Conservation (phyloP, 73 alveolate species). For the Uronychia setigera region DNA sequence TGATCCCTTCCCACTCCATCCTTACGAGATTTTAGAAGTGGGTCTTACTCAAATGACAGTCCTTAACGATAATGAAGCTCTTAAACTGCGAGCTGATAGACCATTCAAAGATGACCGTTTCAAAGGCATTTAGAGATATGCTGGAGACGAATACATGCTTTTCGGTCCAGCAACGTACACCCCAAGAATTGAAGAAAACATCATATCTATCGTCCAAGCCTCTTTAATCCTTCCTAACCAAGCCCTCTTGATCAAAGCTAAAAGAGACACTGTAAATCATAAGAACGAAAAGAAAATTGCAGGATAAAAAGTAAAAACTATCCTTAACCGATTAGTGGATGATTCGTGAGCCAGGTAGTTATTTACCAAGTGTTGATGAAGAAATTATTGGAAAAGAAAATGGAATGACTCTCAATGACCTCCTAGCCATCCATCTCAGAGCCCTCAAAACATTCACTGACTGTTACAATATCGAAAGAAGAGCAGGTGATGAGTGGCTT, state of each 20-base stretch:
- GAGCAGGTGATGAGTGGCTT: conserved; percentile 81
- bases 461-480: conserved; percentile 51
- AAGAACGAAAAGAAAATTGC: conserved; percentile 23
- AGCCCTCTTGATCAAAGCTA: conserved; percentile 62
- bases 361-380: conserved; percentile 62
- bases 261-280: conserved; percentile 5
- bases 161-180: conserved; percentile 68
- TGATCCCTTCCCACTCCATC: conserved; percentile 79
- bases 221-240: conserved; percentile 50
- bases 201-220: conserved; percentile 36
- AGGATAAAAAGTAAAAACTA: conserved; percentile 36
- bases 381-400: conserved; percentile 47
- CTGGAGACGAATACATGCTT: conserved; percentile 67
- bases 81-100: conserved; percentile 46
- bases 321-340: conserved; percentile 41
- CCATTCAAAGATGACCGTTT: conserved; percentile 50
- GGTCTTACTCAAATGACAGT: conserved; percentile 24
- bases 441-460: conserved; percentile 60
- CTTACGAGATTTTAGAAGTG: conserved; percentile 58
- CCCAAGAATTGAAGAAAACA: conserved; percentile 62
- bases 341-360: conserved; percentile 59
- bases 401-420: conserved; percentile 65
- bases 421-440: conserved; percentile 51
- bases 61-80: conserved; percentile 58
- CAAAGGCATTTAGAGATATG: conserved; percentile 2